These are phyloP conservation scores for Dioscorea dumetorum DNA, from an alignment of 106 monocot species.

Conservation along the genomic window DNA sequence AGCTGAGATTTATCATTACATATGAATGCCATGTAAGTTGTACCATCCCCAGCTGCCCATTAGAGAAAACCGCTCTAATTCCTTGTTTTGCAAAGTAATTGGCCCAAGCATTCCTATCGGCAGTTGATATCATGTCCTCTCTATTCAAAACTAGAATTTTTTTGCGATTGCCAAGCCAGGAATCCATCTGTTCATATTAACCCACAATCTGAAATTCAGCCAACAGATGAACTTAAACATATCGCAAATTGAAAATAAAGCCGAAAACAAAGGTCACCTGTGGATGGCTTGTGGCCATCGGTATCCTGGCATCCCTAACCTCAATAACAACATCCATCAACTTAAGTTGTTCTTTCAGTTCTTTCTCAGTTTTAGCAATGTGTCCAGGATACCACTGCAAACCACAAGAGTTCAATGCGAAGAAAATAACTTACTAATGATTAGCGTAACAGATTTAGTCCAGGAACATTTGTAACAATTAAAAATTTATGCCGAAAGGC, in stretches of 20 bases:
- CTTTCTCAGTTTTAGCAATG: constrained; percentile 96
- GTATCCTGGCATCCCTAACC: constrained; percentile 94
- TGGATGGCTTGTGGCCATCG: constrained; percentile 85
- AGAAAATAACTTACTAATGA: not conserved
- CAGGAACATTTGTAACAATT: not conserved
- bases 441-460: no score
- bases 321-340: constrained; percentile 98
- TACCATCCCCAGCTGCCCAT: constrained; percentile 97
- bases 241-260: not conserved
- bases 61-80: constrained; percentile 80
- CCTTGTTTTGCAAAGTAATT: constrained; percentile 75
- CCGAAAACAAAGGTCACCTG: constrained; percentile 33
- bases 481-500: not conserved
- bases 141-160: constrained; percentile 91
- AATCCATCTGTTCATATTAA: constrained; percentile 66
- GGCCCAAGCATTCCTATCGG: constrained; percentile 97
- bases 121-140: constrained; percentile 94
- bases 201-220: no score
- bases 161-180: constrained; percentile 88
- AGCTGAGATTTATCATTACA: not conserved
- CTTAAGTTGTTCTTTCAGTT: constrained; percentile 84
- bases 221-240: no score
- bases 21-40: not conserved
- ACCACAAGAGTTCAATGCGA: not conserved
- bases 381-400: constrained; percentile 98